phyloP scores from a whole-genome alignment of 1,284 basidiomycete species.

The Fomitopsis betulina region DNA sequence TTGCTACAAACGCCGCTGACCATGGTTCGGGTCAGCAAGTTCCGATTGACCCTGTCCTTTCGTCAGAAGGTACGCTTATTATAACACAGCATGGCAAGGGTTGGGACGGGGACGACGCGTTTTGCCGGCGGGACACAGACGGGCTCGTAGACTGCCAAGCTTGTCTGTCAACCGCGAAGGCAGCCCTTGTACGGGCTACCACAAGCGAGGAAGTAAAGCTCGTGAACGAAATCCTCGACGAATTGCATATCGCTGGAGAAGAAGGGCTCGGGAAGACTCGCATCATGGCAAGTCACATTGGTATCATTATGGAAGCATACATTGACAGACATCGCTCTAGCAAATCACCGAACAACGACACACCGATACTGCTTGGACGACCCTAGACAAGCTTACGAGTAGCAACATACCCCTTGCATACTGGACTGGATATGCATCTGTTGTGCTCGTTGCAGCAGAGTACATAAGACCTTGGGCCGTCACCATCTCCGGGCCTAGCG shows the following conservation, averaged over 20 bases:
- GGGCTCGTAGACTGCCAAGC: conserved; percentile 53
- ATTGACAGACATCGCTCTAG: not conserved
- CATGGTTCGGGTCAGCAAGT: not conserved
- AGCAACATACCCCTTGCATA: conserved; percentile 51
- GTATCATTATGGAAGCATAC: not conserved
- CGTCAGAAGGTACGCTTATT: not conserved
- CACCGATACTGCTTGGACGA: not conserved
- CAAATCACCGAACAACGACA: conserved; percentile 2
- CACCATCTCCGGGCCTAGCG: conserved; percentile 31
- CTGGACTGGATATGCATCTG: conserved; percentile 61
- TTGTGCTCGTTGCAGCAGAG: conserved; percentile 44
- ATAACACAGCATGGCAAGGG: conserved; percentile 38
- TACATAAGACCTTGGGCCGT: conserved; percentile 59
- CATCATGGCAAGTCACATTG: not conserved
- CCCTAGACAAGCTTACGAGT: conserved; percentile 34
- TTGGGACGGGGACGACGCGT: conserved; percentile 39
- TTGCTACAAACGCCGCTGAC: not conserved
- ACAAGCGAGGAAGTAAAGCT: conserved; percentile 30
- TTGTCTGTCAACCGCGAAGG: conserved; percentile 48
- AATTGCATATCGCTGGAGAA: conserved; percentile 36
- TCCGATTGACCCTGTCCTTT: not conserved
- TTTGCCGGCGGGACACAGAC: conserved; percentile 41
- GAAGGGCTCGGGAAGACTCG: conserved; percentile 36
- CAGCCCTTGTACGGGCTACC: conserved; percentile 31
- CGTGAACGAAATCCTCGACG: conserved; percentile 36